phyloP scores from a whole-genome alignment of 495 filamentous ascomycete genomes.

The Talaromyces ruber region DNA sequence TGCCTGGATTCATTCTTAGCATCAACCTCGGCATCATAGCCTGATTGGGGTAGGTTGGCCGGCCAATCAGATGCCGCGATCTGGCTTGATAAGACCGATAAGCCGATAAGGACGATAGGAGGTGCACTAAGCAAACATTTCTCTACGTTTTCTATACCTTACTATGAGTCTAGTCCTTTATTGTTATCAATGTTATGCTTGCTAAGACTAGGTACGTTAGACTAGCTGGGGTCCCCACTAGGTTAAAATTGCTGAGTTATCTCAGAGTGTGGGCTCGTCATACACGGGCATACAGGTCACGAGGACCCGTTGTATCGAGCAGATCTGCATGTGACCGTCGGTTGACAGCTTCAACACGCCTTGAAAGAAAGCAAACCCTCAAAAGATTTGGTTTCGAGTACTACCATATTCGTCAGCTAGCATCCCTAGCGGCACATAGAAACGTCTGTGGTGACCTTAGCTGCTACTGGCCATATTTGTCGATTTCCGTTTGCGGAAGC shows the following conservation, averaged over 20 bases:
- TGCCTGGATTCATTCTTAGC: neutral
- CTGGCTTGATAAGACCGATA: neutral
- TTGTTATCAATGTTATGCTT: no score
- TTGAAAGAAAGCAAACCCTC: neutral
- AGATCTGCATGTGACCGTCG: neutral
- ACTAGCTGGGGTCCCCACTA: no score
- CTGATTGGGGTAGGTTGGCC: neutral
- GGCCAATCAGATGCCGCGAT: neutral
- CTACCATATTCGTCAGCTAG: neutral
- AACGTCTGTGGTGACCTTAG: neutral
- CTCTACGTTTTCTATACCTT: neutral
- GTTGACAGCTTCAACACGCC: neutral
- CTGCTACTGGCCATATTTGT: neutral
- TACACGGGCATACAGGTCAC: neutral
- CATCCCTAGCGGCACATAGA: neutral
- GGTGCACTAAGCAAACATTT: neutral
- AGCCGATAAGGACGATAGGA: neutral
- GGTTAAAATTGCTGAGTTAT: neutral
- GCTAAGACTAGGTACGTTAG: no score
- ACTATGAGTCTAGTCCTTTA: neutral
- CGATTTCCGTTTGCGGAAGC: neutral
- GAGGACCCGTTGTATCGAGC: neutral
- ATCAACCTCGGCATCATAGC: slow-evolving; percentile 1
- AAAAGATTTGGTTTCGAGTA: neutral
- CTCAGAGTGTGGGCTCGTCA: neutral